Base-by-base conservation (phyloP, 768 basidiomycete genomes). In the Tricholoma bakamatsutake region DNA sequence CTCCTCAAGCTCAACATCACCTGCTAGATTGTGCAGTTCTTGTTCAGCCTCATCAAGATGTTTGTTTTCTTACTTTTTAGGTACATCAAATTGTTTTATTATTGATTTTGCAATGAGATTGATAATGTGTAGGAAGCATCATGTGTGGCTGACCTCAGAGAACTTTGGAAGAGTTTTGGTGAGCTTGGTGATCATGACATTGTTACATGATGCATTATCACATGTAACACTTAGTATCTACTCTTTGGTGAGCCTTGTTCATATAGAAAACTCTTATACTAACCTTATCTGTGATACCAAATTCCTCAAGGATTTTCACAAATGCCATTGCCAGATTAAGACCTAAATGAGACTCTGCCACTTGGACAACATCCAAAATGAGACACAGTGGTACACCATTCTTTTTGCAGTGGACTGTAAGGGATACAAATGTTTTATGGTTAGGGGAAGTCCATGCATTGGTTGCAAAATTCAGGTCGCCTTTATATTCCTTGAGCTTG, bases 401-500 rank as follows among this genome's bases (percentile, higher is more conserved):
- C 5, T 34, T n/a, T 15, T 56, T 40, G 6, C 34, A 47, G 15
- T 56, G 55, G 2, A 53, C 56, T 1, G 56, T 57, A 12, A 56
- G 18, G n/a, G n/a, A n/a, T n/a, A n/a, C n/a, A n/a, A n/a, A n/a
- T n/a, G n/a, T n/a, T n/a, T n/a, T n/a, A n/a, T n/a, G n/a, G n/a
- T n/a, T n/a, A n/a, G n/a, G n/a, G n/a, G n/a, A n/a, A n/a, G n/a
- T n/a, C n/a, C n/a, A n/a, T n/a, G n/a, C n/a, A n/a, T n/a, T n/a
- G n/a, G n/a, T n/a, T n/a, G n/a, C n/a, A n/a, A n/a, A n/a, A n/a
- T n/a, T n/a, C n/a, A n/a, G n/a, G n/a, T n/a, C n/a, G n/a, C n/a
- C n/a, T n/a, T n/a, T n/a, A n/a, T n/a, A n/a, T n/a, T n/a, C 62
- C 72, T 45, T 45, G 12, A 13, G 21, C 24, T 18, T 17, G 24